These are phyloP conservation scores for Torulaspora franciscae DNA, from an alignment of 805 yeast species.

Conservation along the genomic window DNA sequence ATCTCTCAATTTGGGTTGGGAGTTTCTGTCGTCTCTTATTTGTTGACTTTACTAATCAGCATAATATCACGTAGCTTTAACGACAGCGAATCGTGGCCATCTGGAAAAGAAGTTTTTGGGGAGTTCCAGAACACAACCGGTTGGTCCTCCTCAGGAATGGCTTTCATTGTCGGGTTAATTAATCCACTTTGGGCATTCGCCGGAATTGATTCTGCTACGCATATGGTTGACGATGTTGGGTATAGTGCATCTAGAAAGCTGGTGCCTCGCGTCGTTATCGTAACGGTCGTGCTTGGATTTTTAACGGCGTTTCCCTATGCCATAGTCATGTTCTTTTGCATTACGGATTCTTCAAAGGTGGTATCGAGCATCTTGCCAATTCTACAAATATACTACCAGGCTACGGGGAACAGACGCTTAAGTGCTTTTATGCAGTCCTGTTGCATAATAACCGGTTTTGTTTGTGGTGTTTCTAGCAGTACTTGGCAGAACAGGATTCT, in stretches of 20 bases:
- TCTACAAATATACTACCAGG: slow-evolving; percentile 58
- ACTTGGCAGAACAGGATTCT: slow-evolving; percentile 66
- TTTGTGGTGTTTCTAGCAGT: slow-evolving; percentile 56
- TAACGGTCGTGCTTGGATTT: slow-evolving; percentile 62
- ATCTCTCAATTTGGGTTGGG: slow-evolving; percentile 48
- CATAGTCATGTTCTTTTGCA: slow-evolving; percentile 52
- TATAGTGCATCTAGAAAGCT: slow-evolving; percentile 32
- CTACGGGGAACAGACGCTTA: slow-evolving; percentile 47
- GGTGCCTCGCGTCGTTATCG: slow-evolving; percentile 57
- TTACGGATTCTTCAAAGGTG: slow-evolving; percentile 48
- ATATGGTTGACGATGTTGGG: slow-evolving; percentile 57
- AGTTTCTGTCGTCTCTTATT: slow-evolving; percentile 48
- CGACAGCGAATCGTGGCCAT: slow-evolving; percentile 38
- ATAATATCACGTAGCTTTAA: slow-evolving; percentile 47
- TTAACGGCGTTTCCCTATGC: slow-evolving; percentile 50
- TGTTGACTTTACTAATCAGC: slow-evolving; percentile 49
- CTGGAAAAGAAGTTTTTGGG: slow-evolving; percentile 50
- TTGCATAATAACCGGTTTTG: slow-evolving; percentile 50
- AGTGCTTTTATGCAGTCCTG: slow-evolving; percentile 49
- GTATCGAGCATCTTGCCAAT: slow-evolving; percentile 51
- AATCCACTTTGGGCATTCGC: slow-evolving; percentile 68
- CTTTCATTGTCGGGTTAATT: slow-evolving; percentile 64
- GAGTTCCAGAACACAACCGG: slow-evolving; percentile 54
- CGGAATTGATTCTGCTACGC: slow-evolving; percentile 67
- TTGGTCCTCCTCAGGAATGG: slow-evolving; percentile 54